Conservation (phyloP, 495 filamentous ascomycete genomes). For the Stereocaulon alpinum region DNA sequence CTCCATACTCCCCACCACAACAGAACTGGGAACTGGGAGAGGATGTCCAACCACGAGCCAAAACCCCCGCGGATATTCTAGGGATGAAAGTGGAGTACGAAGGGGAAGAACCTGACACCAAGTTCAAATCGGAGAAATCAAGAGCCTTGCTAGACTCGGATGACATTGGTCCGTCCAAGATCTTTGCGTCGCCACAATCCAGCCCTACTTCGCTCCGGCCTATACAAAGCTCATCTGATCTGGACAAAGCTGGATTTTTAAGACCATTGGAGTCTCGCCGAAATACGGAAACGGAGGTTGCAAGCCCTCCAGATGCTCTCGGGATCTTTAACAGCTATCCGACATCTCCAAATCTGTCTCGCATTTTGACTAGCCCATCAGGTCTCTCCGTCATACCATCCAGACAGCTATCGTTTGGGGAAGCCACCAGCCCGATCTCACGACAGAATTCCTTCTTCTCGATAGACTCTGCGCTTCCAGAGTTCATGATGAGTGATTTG, state of each 20-base stretch:
- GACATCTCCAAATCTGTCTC: slow-evolving; percentile 1
- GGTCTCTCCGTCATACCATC: background rate
- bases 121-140: background rate
- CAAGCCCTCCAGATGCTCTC: background rate
- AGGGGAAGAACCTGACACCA: background rate
- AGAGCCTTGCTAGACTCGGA: background rate
- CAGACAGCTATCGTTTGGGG: background rate
- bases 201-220: slow-evolving; percentile 1
- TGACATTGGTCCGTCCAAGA: background rate
- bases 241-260: background rate
- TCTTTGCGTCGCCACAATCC: background rate
- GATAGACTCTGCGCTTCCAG: slow-evolving; percentile 7
- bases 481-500: slow-evolving; percentile 6
- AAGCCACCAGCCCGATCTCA: background rate
- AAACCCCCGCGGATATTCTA: slow-evolving; percentile 8
- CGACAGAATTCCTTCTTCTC: slow-evolving; percentile 4
- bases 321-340: background rate
- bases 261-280: slow-evolving; percentile 2
- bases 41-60: background rate
- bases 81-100: background rate
- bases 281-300: slow-evolving; percentile 2
- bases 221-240: background rate
- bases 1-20: slow-evolving; percentile 6
- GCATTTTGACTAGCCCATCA: slow-evolving; percentile 5
- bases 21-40: background rate